These are phyloP conservation scores for Liquidambar formosana DNA, from an alignment of 164 flowering plant species.

Conservation along the genomic window DNA sequence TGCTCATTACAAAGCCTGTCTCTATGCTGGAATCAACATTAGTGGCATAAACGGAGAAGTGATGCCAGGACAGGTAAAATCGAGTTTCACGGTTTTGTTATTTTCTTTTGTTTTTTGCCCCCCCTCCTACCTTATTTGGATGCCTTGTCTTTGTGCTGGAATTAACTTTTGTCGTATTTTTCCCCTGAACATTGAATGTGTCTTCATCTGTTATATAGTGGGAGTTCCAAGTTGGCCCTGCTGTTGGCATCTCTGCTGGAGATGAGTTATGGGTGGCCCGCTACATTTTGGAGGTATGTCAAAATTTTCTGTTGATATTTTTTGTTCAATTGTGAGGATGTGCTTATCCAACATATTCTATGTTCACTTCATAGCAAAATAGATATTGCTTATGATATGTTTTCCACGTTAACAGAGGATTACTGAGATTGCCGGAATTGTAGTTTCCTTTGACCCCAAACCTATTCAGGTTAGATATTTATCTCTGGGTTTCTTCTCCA, in stretches of 20 bases:
- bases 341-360: background rate
- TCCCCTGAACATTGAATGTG: too few relatives aligned
- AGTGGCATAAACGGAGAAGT: constrained; percentile 26
- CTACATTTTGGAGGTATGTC: constrained; percentile 26
- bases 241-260: constrained; percentile 34
- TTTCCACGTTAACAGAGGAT: constrained; percentile 22
- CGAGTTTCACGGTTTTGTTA: background rate
- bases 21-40: constrained; percentile 26
- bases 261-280: constrained; percentile 43
- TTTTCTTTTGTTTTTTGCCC: background rate
- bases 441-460: constrained; percentile 42
- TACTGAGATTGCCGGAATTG: constrained; percentile 46
- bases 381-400: background rate
- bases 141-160: background rate
- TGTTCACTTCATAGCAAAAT: too few relatives aligned
- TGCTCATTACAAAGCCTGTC: constrained; percentile 26
- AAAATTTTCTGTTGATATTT: background rate
- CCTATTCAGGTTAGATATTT: constrained; percentile 28
- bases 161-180: background rate
- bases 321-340: background rate
- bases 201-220: constrained; percentile 22
- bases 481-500: too few relatives aligned
- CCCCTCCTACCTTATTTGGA: background rate
- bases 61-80: constrained; percentile 23
- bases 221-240: constrained; percentile 42